Evolutionary conservation across 2,329 filamentous ascomycete species (phyloP), one percentile per base, ranked within the genome.

Genomic region (Fusarium pininemorale): DNA sequence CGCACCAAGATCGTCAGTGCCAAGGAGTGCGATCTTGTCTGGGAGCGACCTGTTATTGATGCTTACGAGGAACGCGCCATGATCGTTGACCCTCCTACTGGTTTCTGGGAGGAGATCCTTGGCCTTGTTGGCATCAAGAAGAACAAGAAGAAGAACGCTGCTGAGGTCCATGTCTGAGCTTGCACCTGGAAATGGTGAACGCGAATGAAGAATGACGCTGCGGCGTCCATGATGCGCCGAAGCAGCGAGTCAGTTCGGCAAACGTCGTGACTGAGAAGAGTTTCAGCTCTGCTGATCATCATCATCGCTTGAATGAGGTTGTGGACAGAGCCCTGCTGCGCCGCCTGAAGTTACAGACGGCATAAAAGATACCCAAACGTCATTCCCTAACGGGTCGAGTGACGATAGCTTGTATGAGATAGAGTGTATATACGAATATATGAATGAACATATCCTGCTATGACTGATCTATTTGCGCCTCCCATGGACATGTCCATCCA

Each of bases 21-120:
- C 0, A 75, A 82, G 13, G 85, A 91, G 70, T 86, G 85, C 3
- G 88, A 90, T 74, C 81, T 90, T 14, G 81, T 89, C 47, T 86
- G 88, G 88, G 85, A 90, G 70, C 80, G 84, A 37, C 87, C 87
- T 28, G 73, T 84, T 24, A 86, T 89, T 63, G 87, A 90, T 72
- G 83, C 83, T 0, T 88, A 89, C 55, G 86, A 88, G 74, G 82
- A 79, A 12, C 82, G 81, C 14, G 75, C 81, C 14, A 74, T 75
- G 73, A 63, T 75, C 4, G 6, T 42, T 9, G 82, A 83, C 22
- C 80, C 82, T 6, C 85, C 85, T 1, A 79, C 84, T 44, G 81
- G 84, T 2, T 87, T 88, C 79, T 75, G 70, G 64, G 39, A 62
- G 20, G 75, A 77, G 48, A 73, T 73, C 20, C 22, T 66, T 10